Base-by-base conservation (phyloP, 2,329 filamentous ascomycete genomes). In the Zymoseptoria passerinii region DNA sequence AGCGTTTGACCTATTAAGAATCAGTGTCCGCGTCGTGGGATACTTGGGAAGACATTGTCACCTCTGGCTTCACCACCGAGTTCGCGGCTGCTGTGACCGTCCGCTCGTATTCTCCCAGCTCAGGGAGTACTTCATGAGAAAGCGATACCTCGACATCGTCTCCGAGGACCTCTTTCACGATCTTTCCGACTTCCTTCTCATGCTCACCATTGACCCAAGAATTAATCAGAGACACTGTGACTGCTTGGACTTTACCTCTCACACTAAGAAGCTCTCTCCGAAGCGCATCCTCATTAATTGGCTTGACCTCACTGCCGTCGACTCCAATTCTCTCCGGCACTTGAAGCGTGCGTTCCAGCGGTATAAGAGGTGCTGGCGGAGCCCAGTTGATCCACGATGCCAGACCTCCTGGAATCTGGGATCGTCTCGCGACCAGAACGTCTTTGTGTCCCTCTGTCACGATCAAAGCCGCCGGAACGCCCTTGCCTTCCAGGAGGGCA, bases 361-460 rank as follows among this genome's bases (percentile, higher is more conserved):
- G 66, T 6, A 67, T 67, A 28, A 67, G 56, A 28, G 66, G 66
- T 13, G 66, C 61, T 48, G 63, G 65, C 18, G 66, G 65, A 27
- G 61, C 58, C 66, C 66, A 67, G 35, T 65, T 61, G 48, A 67
- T 67, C 65, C 66, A 67, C 16, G 58, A 52, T 20, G 66, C 66
- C n/a, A 67, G 60, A 19, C 65, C 66, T 20, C 66, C 66, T 20
- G 66, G 66, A 20, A 67, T 67, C 48, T 67, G 66, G 10, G 61
- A 64, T 48, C 66, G 49, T 53, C 66, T 58, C 13, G 66, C 66
- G 8, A 67, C 66, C 20, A 67, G 29, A 9, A 67, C 65, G 58
- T 67, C 66, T 54, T 67, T 66, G 53, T 67, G 66, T n/a, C 66
- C 66, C 54, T 67, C 59, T 6, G 66, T 67, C 5, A 67, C 66